phyloP scores from a whole-genome alignment of 2,329 filamentous ascomycete species.

The Cladosporium sp. region DNA sequence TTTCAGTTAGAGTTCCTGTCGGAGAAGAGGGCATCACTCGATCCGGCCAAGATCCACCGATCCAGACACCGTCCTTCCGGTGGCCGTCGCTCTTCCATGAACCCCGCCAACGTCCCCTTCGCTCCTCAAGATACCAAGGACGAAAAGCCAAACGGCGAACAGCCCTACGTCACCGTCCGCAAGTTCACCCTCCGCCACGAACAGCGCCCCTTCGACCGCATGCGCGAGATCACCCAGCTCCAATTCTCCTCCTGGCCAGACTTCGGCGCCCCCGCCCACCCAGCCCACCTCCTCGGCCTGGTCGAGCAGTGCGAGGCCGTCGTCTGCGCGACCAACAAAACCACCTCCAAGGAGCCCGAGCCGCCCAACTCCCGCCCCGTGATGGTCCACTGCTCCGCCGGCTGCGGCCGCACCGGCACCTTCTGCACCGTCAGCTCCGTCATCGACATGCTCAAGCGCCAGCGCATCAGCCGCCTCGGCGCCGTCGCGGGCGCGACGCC shows the following conservation, averaged over 20 bases:
- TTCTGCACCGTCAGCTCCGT: constrained; percentile 97
- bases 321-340: constrained; percentile 42
- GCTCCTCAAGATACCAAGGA: constrained; percentile 23
- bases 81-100: constrained; percentile 31
- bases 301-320: constrained; percentile 85
- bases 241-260: constrained; percentile 98
- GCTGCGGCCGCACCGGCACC: constrained; percentile 89
- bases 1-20: constrained; percentile 70
- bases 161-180: constrained; percentile 73
- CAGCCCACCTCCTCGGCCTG: constrained; percentile 75
- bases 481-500: constrained; percentile 14
- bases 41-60: constrained; percentile 50
- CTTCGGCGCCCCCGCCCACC: constrained; percentile 86
- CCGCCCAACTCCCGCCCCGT: constrained; percentile 57
- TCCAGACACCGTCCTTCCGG: constrained; percentile 32
- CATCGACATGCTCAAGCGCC: constrained; percentile 92
- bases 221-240: constrained; percentile 88
- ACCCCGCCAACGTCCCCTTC: constrained; percentile 22
- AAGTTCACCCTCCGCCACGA: constrained; percentile 79
- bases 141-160: constrained; percentile 39
- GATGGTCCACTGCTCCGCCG: constrained; percentile 90
- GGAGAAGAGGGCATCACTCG: constrained; percentile 74
- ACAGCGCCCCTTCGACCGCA: constrained; percentile 70
- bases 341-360: constrained; percentile 54
- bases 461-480: constrained; percentile 39